Base-by-base conservation (phyloP, 495 filamentous ascomycete species). In the Parathielavia hyrcaniae region DNA sequence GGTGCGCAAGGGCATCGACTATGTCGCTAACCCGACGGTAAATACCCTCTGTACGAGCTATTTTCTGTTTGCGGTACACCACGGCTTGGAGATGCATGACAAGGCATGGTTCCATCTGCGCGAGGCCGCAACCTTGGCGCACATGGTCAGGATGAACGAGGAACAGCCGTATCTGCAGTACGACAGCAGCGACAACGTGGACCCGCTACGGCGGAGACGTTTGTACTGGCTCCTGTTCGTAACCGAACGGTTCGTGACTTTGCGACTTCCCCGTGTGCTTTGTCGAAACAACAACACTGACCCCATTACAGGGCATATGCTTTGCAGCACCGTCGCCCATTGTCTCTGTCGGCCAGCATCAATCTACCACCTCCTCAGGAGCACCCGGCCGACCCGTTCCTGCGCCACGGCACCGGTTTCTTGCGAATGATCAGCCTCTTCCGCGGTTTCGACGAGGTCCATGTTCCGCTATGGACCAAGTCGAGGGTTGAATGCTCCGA, bases 41-140 rank as follows among this genome's bases (percentile, higher is more conserved):
- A 83, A 84, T 62, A 84, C 75, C 13, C 75, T 92, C 11, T 78
- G 87, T 55, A 91, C 88, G 12, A 90, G 86, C 5, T 93, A 86
- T 71, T 91, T 93, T 64, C 71, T 90, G 11, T 93, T 88, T 65
- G 87, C 84, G 6, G 85, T 84, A 48, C 84, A 86, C 69, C 87
- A 86, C 60, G 86, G 84, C 49, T 74, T 92, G 30, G 85, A 86
- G 46, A 77, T 82, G 69, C 83, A 86, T 65, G 81, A 85, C 62
- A 82, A 84, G 68, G 86, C 86, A 0, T 90, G 86, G 83, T 87
- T 84, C 63, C 80, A 86, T 70, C 74, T 89, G 6, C 81, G 86
- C 19, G 84, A 89, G 69, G 84, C 85, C 5, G 87, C 84, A 2
- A 89, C 86, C 7, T 65, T 88, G 26, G 72, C 73, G 44, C 74